These are phyloP conservation scores for Elongisporangium senticosum DNA, from an alignment of 352 stramenopile genomes.

Conservation along the genomic window DNA sequence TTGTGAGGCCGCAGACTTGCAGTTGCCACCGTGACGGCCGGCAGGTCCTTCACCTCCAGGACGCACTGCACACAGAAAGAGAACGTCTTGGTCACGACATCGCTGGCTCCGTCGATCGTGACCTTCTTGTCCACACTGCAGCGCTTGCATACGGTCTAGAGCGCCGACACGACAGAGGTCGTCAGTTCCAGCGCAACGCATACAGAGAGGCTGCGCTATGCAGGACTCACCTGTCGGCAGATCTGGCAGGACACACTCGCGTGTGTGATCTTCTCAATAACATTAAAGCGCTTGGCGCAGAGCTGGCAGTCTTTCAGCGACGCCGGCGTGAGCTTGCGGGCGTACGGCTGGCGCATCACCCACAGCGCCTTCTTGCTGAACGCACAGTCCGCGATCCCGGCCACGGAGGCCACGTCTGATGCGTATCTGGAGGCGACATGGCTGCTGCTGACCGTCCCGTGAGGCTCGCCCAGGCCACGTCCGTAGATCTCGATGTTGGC, in stretches of 20 bases:
- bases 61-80: constrained; percentile 43
- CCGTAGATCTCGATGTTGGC: constrained; percentile 34
- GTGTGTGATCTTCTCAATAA: constrained; percentile 24
- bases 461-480: constrained; percentile 25
- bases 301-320: constrained; percentile 21
- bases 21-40: constrained; percentile 22
- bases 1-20: too few relatives aligned
- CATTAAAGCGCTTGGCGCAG: constrained; percentile 31
- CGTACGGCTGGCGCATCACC: constrained; percentile 23
- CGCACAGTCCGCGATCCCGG: constrained; percentile 29
- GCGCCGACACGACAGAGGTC: not conserved
- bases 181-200: not conserved
- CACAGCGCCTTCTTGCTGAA: constrained; percentile 38
- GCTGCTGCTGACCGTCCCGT: constrained; percentile 29
- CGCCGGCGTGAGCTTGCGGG: constrained; percentile 8
- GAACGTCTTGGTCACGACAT: constrained; percentile 29
- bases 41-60: constrained; percentile 27
- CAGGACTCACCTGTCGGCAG: constrained; percentile 18
- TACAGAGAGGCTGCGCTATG: not conserved
- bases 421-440: constrained; percentile 22
- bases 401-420: constrained; percentile 27
- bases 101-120: constrained; percentile 22
- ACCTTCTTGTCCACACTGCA: constrained; percentile 43
- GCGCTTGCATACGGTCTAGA: constrained; percentile 23
- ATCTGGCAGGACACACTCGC: constrained; percentile 27